Conservation (phyloP, 2,329 filamentous ascomycete species). For the Amylocarpus encephaloides region DNA sequence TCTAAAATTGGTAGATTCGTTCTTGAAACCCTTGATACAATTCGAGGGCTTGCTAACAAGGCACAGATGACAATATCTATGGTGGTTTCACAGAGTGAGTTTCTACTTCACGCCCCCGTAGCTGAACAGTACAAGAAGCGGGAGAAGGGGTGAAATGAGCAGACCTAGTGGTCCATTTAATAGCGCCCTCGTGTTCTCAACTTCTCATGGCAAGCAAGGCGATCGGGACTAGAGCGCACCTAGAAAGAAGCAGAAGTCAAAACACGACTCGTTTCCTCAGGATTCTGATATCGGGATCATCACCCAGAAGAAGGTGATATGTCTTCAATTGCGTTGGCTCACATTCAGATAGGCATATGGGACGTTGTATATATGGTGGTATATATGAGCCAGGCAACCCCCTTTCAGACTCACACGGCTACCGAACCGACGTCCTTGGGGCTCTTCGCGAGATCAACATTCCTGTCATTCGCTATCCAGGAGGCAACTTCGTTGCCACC, state of each 20-base stretch:
- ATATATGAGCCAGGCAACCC: slow-evolving; percentile 73
- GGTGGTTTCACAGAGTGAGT: slow-evolving; percentile 76
- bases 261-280: not conserved
- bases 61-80: slow-evolving; percentile 66
- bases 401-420: slow-evolving; percentile 68
- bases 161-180: not conserved
- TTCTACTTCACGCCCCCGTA: not conserved
- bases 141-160: not conserved
- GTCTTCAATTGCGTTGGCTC: too few relatives aligned
- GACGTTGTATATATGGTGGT: slow-evolving; percentile 80
- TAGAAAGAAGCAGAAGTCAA: not conserved
- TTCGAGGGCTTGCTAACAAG: slow-evolving; percentile 2
- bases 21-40: not conserved
- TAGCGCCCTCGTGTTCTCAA: not conserved
- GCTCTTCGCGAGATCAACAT: slow-evolving; percentile 67
- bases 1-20: slow-evolving; percentile 54
- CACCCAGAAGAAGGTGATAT: not conserved
- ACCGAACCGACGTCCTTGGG: slow-evolving; percentile 71
- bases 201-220: too few relatives aligned
- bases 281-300: not conserved
- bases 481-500: slow-evolving; percentile 78
- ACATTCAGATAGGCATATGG: slow-evolving; percentile 62
- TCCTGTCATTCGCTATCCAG: slow-evolving; percentile 74
- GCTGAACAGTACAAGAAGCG: too few relatives aligned
- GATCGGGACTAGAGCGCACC: too few relatives aligned